Evolutionary conservation across 306 rosid genomes (phyloP), one percentile per base, ranked within the genome.

Genomic region (Argentina anserina): DNA sequence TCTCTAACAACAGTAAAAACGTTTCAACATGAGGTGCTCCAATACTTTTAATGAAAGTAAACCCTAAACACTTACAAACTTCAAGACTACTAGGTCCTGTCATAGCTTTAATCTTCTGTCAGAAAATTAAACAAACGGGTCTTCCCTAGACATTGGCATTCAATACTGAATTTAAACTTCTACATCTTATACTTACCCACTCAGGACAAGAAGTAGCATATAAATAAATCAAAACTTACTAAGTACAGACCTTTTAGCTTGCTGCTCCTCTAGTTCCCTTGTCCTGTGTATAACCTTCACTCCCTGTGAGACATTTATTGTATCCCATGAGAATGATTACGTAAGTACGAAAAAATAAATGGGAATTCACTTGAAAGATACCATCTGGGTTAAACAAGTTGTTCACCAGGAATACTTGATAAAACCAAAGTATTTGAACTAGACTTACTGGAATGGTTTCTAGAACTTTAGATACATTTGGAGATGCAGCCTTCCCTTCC

Each of bases 401-500:
- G 55, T 40, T 49, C 75, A 53, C 33, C 15, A 23, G 15, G 42
- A 56, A 39, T 33, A 46, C 18, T 40, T 59, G 5, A 28, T 50
- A 13, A 47, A 71, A 18, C 42, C 42, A 55, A 64, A 49, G 60
- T n/a, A 13, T 39, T 12, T 9, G 23, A 63, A 60, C 33, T 31
- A 60, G 73, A 83, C 96, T 88, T 75, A 94, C 99, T 45, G 96
- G 97, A 88, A 94, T 94, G 85, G 71, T 75, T 82, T 91, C 91
- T 70, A 94, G 82, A 65, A 91, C 90, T 80, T 83, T 84, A 36
- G 97, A 75, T 46, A 94, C 93, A 75, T 88, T 83, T n/a, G 91
- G 82, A 2, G 95, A 82, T 20, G 99, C 95, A 74, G 99, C 99
- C 75, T 89, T 91, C 75, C 96, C 99, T 84, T 94, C 99, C 28